Evolutionary conservation across 169 alveolate genomes (phyloP).

Genomic region (Amoebophrya sp.): DNA sequence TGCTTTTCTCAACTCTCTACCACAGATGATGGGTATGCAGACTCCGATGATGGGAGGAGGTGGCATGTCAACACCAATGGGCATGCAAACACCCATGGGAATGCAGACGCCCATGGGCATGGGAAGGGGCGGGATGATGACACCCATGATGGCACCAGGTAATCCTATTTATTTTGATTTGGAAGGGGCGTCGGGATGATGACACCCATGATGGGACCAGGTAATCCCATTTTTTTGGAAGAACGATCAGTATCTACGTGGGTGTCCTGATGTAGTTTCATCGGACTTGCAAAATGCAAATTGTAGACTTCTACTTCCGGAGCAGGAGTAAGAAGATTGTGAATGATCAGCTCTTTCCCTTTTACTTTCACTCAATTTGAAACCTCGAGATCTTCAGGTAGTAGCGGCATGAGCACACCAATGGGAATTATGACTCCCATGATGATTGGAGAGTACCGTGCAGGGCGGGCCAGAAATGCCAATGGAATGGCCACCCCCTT

Average conservation of each 20-base stretch:
- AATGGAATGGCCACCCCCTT: slow-evolving; percentile 34
- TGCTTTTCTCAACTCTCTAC: slow-evolving; percentile 18
- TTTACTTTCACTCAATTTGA: too few relatives aligned
- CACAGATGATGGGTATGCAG: slow-evolving; percentile 4
- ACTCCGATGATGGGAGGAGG: slow-evolving; percentile 46
- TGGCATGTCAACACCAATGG: slow-evolving; percentile 62
- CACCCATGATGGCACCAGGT: too few relatives aligned
- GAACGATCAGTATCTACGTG: too few relatives aligned
- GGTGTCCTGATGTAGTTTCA: too few relatives aligned
- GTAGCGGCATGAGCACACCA: slow-evolving; percentile 68
- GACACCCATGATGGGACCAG: too few relatives aligned
- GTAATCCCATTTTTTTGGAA: too few relatives aligned
- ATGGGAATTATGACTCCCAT: slow-evolving; percentile 57
- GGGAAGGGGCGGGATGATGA: slow-evolving; percentile 61
- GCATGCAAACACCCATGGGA: slow-evolving; percentile 62
- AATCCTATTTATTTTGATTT: too few relatives aligned
- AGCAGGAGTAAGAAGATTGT: too few relatives aligned
- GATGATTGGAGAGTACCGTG: neutral
- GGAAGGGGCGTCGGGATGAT: too few relatives aligned
- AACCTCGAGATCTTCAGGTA: slow-evolving; percentile 48
- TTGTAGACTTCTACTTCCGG: too few relatives aligned
- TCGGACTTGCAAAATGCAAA: too few relatives aligned
- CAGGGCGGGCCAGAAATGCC: neutral
- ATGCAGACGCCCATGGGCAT: slow-evolving; percentile 63
- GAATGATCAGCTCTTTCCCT: too few relatives aligned